A percentile compares a stretch with the other conserved stretches of the same genome.
Conservation (phyloP, 2,329 filamentous ascomycete species). For the Stachybotrys chartarum region DNA sequence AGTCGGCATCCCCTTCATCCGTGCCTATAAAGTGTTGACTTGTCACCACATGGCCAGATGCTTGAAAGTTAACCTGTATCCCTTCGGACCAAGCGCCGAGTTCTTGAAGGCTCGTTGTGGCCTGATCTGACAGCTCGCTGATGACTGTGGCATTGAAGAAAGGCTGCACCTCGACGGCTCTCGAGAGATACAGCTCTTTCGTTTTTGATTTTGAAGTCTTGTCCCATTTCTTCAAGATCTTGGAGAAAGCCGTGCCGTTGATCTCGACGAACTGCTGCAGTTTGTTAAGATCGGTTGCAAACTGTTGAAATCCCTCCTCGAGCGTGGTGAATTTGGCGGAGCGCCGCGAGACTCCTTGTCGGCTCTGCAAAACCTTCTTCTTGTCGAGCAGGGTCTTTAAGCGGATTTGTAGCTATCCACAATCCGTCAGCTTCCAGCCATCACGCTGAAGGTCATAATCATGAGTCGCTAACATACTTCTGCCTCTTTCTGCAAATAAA, state of each 20-base stretch:
- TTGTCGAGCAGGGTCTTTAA: constrained; percentile 91
- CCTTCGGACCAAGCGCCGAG: constrained; percentile 96
- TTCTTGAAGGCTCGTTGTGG: constrained; percentile 91
- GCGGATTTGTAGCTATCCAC: constrained; percentile 74
- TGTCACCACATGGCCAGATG: constrained; percentile 56
- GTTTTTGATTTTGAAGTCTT: constrained; percentile 99
- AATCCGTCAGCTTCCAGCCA: constrained; percentile 5
- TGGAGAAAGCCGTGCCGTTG: constrained; percentile 95
- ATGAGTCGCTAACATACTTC: constrained; percentile 55
- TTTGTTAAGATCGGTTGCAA: constrained; percentile 94
- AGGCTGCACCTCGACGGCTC: constrained; percentile 93
- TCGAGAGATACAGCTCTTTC: constrained; percentile 92
- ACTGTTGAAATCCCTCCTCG: constrained; percentile 95
- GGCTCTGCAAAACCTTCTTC: constrained; percentile 82
- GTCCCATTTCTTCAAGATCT: constrained; percentile 99
- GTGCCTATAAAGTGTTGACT: constrained; percentile 62
- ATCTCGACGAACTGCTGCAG: constrained; percentile 98
- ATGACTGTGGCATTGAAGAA: constrained; percentile 98
- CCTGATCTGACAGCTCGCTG: constrained; percentile 92
- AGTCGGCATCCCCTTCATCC: constrained; percentile 85
- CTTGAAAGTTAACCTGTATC: constrained; percentile 79
- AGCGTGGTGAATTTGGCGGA: constrained; percentile 92
- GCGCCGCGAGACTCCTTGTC: constrained; percentile 72
- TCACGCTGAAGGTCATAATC: not conserved
- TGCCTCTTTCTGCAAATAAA: constrained; percentile 96